Conservation (phyloP, 202 grass and related monocot species). For the Brachypodium distachyon region DNA sequence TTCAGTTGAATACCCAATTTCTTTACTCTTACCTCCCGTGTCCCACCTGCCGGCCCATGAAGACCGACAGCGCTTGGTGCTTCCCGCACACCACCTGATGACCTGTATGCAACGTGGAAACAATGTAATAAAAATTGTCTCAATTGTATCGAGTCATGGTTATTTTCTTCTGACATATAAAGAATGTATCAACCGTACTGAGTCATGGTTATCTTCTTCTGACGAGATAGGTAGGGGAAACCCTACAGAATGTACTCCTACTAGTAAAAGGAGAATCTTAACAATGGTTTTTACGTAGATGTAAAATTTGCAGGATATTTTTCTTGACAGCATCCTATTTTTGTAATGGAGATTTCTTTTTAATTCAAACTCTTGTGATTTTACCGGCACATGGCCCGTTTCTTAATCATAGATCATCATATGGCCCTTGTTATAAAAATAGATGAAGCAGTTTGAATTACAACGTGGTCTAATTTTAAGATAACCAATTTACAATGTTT, state of each 20-base stretch:
- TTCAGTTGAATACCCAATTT: too few relatives aligned
- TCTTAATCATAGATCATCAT: not conserved
- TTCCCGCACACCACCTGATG: too few relatives aligned
- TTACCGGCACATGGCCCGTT: not conserved
- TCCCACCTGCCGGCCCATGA: too few relatives aligned
- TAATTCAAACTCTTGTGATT: not conserved
- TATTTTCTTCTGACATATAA: too few relatives aligned
- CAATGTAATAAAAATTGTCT: too few relatives aligned
- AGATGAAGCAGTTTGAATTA: not conserved
- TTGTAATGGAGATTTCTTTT: not conserved
- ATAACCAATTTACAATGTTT: not conserved
- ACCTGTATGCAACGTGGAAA: too few relatives aligned
- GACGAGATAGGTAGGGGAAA: too few relatives aligned
- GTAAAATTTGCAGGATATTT: not conserved
- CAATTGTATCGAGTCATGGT: too few relatives aligned
- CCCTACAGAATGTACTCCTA: not conserved
- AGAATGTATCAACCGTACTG: too few relatives aligned
- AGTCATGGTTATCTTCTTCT: too few relatives aligned
- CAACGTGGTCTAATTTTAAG: not conserved
- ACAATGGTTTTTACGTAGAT: not conserved
- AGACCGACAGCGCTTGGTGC: too few relatives aligned
- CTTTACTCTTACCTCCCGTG: too few relatives aligned
- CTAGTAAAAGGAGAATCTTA: not conserved
- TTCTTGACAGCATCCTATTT: not conserved
- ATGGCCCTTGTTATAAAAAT: not conserved